phyloP scores from a whole-genome alignment of 345 rosid genomes.

The Hevea brasiliensis region DNA sequence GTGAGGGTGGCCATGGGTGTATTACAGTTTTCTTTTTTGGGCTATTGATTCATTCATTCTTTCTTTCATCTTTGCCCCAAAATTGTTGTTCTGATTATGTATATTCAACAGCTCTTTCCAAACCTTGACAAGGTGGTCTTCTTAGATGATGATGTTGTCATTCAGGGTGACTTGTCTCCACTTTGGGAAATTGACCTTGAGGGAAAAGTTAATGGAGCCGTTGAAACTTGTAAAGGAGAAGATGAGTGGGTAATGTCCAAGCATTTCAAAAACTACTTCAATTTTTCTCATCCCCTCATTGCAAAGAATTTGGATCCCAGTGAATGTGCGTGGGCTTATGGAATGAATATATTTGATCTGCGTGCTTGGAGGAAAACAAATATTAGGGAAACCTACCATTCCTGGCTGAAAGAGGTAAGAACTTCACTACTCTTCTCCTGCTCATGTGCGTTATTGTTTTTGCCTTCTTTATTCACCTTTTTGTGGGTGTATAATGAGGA shows the following conservation, averaged over 20 bases:
- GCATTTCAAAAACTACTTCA: slow-evolving; percentile 93
- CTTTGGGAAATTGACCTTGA: slow-evolving; percentile 88
- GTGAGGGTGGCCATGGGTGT: background rate
- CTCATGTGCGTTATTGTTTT: background rate
- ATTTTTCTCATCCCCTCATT: slow-evolving; percentile 93
- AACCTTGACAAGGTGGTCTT: slow-evolving; percentile 92
- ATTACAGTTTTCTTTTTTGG: background rate
- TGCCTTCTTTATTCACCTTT: background rate
- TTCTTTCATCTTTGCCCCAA: background rate
- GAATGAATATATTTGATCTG: slow-evolving; percentile 97
- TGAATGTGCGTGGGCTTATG: slow-evolving; percentile 99
- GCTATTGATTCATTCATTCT: background rate
- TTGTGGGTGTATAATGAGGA: background rate
- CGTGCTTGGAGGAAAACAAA: slow-evolving; percentile 82
- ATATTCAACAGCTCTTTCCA: slow-evolving; percentile 81
- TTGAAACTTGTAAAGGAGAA: slow-evolving; percentile 96
- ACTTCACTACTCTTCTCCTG: background rate
- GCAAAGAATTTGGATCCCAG: slow-evolving; percentile 76
- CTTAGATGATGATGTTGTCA: slow-evolving; percentile 91
- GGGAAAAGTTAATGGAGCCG: slow-evolving; percentile 98
- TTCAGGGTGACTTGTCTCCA: slow-evolving; percentile 87
- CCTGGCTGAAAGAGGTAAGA: slow-evolving; percentile 89
- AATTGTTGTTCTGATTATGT: slow-evolving; percentile 14
- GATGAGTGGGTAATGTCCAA: slow-evolving; percentile 99
- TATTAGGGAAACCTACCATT: slow-evolving; percentile 90